Evolutionary conservation across 768 basidiomycete genomes (phyloP), one percentile per base, ranked within the genome.

Genomic region (Lyophyllum semitale): DNA sequence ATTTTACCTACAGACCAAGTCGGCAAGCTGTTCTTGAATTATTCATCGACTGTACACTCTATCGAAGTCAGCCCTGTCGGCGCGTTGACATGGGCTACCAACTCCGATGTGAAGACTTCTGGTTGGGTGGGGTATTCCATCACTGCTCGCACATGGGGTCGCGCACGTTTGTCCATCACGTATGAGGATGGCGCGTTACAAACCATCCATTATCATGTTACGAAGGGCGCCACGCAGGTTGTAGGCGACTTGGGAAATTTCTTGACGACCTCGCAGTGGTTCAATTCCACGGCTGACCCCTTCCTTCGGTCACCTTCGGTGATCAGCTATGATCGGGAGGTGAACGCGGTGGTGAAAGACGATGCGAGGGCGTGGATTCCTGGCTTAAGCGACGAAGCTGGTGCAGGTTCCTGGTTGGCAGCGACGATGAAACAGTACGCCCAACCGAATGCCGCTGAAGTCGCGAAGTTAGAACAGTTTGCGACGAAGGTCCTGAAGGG

Each of bases 301-400:
- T 84, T 84, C 72, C 69, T 67, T 40, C 70, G 82, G 15, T 80
- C 82, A 8, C 82, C 82, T 8, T 78, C 78, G 5, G 77, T 82
- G 18, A 80, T 82, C 53, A 79, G 76, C 57, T 84, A 81, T 57
- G 82, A 84, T 55, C 72, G 81, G 8, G 70, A 77, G 51, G 79
- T 77, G 2, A 77, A 83, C 55, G 77, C 77, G 8, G 54, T 76
- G 1, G 80, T 84, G 1, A 73, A 64, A 58, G 75, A 83, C 58
- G 83, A 83, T 52, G 72, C 79, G 13, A 65, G 83, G 35, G 80
- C 81, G 13, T 84, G 83, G 83, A 84, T 84, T 48, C 77, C 81
- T n/a, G 83, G 83, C 0, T 60, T 83, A 55, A 82, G 80, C 47
- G 82, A 84, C 58, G 83, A 84, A 64, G 83, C 78, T n/a, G 83